Conservation (phyloP, 2,329 filamentous ascomycete genomes). For the Calonectria hongkongensis region DNA sequence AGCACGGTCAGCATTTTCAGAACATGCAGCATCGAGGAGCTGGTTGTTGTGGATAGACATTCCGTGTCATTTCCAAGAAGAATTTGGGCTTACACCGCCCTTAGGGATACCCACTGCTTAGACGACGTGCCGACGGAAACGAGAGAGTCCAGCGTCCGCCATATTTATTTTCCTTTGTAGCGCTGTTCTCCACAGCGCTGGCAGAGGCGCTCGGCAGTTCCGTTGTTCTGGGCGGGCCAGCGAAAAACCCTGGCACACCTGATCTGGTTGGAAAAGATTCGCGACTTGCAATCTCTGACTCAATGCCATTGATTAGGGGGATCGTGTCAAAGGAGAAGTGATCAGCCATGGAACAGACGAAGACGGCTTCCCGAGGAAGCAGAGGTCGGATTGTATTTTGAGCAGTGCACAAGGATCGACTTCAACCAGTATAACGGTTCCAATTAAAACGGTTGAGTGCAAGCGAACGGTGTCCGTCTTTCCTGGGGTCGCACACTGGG, state of each 20-base stretch:
- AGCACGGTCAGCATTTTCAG: not conserved
- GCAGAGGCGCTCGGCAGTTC: conserved; percentile 1
- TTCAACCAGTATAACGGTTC: conserved; percentile 23
- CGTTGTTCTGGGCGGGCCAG: not conserved
- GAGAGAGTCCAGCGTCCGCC: not conserved
- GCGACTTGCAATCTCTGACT: not conserved
- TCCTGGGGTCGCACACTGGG: not conserved
- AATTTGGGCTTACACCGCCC: not conserved
- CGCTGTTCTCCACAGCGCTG: not conserved
- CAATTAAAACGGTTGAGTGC: conserved; percentile 21
- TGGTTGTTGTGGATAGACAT: not conserved
- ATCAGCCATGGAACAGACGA: not conserved
- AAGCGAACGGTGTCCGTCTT: conserved; percentile 6
- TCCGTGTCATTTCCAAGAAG: not conserved
- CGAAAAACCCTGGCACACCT: not conserved
- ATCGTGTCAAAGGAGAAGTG: not conserved
- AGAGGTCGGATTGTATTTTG: not conserved
- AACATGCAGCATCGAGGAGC: too few relatives aligned
- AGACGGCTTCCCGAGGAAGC: not conserved
- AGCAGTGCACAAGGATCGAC: conserved; percentile 7
- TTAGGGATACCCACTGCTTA: not conserved
- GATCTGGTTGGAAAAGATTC: not conserved
- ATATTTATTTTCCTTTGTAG: not conserved
- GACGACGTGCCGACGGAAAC: not conserved
- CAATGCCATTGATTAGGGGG: not conserved